Evolutionary conservation across 78 protist species (phyloP).

Genomic region (Pigoraptor vietnamica): DNA sequence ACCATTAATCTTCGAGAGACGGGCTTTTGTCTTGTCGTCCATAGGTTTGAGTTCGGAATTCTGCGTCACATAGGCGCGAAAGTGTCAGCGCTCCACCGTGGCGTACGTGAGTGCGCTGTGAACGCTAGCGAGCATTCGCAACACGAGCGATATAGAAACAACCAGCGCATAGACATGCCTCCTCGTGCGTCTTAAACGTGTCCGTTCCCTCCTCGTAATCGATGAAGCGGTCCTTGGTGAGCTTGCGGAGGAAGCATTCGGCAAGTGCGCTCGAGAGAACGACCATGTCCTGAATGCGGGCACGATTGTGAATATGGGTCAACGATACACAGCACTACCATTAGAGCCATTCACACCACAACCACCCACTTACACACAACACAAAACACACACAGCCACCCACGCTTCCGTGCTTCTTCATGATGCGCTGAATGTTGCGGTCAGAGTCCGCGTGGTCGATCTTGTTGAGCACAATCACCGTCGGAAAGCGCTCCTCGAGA

Average conservation of each 20-base stretch:
- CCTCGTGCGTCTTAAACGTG: constrained; percentile 13
- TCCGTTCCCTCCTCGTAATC: constrained; percentile 36
- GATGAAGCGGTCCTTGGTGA: constrained; percentile 26
- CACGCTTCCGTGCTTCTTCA: constrained; percentile 37
- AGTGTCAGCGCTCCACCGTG: no score
- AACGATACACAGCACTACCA: no score
- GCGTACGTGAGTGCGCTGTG: no score
- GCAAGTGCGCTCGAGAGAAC: constrained; percentile 30
- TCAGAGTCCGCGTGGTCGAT: constrained; percentile 14
- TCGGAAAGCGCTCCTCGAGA: constrained; percentile 60
- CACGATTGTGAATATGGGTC: no score
- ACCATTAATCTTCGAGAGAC: background rate
- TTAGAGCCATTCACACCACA: no score
- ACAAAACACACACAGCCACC: constrained; percentile 33
- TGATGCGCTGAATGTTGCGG: background rate
- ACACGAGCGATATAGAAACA: background rate
- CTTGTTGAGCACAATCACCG: constrained; percentile 51
- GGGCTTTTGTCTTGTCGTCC: background rate
- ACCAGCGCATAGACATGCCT: no score
- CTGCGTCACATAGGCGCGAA: background rate
- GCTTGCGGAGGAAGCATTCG: constrained; percentile 39
- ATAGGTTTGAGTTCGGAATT: background rate
- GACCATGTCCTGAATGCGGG: background rate
- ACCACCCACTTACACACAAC: background rate
- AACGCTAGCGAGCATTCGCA: no score